These are phyloP conservation scores for Sclerotinia borealis DNA, from an alignment of 2,329 filamentous ascomycete genomes.

Conservation along the genomic window DNA sequence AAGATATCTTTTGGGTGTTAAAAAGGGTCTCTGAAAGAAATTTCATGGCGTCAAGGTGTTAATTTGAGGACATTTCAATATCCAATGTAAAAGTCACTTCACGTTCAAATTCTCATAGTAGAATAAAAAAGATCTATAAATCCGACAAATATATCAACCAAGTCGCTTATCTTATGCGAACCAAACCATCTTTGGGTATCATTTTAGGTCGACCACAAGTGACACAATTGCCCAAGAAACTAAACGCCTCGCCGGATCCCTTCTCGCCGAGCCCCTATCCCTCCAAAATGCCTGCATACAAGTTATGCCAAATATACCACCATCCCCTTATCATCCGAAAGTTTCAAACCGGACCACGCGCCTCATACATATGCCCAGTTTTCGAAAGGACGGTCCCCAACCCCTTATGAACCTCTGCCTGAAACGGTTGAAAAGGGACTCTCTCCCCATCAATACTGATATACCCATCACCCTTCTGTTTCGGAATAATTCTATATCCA, in stretches of 20 bases:
- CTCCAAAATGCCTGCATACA: constrained; percentile 12
- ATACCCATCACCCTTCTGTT: constrained; percentile 64
- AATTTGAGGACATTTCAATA: constrained; percentile 5
- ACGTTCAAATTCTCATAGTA: neutral
- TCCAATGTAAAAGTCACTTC: neutral
- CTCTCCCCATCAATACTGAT: constrained; percentile 93
- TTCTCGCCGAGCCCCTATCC: constrained; percentile 16
- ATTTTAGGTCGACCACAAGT: neutral
- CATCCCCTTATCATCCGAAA: neutral
- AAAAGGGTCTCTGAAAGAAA: neutral
- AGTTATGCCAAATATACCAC: neutral
- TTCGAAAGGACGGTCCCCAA: constrained; percentile 82
- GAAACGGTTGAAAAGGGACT: constrained; percentile 81
- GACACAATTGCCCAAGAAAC: neutral
- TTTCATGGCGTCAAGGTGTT: constrained; percentile 9
- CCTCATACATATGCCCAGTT: constrained; percentile 64
- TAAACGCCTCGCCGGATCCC: constrained; percentile 5
- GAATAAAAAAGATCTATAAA: constrained; percentile 6
- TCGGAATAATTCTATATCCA: constrained; percentile 81
- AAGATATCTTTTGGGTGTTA: constrained; percentile 3
- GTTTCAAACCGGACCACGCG: constrained; percentile 37
- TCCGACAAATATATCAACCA: constrained; percentile 8
- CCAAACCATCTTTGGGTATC: constrained; percentile 6
- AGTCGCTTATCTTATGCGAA: neutral
- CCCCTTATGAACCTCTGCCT: constrained; percentile 79